Evolutionary conservation across 345 rosid genomes (phyloP).

Genomic region (Dimocarpus longan): DNA sequence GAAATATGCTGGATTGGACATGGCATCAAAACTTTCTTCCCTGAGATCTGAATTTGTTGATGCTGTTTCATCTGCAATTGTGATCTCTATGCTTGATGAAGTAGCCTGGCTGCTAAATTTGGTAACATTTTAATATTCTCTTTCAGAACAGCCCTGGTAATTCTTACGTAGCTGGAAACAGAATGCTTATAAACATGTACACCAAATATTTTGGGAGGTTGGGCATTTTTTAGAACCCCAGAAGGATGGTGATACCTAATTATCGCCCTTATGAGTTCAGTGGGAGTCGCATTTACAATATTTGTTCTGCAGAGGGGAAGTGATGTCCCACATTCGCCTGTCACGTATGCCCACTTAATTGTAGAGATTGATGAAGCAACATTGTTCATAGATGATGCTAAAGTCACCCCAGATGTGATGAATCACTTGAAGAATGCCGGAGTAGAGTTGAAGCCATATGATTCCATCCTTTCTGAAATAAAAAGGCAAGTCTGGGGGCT

Average conservation of each 20-base stretch:
- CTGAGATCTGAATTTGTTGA: conserved; percentile 69
- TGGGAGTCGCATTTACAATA: background rate
- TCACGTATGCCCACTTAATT: conserved; percentile 82
- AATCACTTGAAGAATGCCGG: conserved; percentile 73
- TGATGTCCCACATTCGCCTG: conserved; percentile 98
- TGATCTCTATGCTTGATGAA: conserved; percentile 95
- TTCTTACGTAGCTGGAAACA: background rate
- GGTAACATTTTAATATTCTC: conserved; percentile 45
- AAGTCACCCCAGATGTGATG: conserved; percentile 74
- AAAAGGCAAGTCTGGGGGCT: conserved; percentile 52
- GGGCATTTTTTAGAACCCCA: background rate
- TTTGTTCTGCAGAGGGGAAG: conserved; percentile 78
- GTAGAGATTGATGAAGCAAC: conserved; percentile 70
- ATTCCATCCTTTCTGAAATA: conserved; percentile 73
- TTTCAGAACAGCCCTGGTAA: background rate
- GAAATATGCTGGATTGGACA: conserved; percentile 87
- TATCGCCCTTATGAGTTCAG: background rate
- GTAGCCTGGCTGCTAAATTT: conserved; percentile 92
- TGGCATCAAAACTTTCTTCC: conserved; percentile 62
- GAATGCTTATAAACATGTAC: background rate
- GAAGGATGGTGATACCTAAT: background rate
- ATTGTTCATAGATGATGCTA: conserved; percentile 66
- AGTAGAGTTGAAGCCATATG: conserved; percentile 68
- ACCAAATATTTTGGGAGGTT: conserved; percentile 23
- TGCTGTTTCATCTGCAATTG: conserved; percentile 77